These are phyloP conservation scores for Phlyctochytrium arcticum DNA, from an alignment of 192 early-diverging fungal species.

Conservation along the genomic window DNA sequence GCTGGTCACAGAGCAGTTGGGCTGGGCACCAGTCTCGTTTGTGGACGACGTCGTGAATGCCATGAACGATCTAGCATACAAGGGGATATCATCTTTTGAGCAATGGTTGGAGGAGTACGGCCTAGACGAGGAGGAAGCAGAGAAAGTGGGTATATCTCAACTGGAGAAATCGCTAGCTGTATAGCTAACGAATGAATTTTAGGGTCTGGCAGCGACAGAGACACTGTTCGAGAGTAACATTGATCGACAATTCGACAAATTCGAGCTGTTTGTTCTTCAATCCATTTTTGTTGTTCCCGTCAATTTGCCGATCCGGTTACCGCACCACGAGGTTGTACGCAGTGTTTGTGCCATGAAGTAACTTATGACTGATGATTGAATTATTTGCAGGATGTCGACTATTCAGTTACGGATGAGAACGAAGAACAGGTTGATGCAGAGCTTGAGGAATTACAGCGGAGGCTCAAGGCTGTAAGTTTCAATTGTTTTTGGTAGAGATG, in stretches of 20 bases:
- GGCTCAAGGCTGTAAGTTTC: background rate
- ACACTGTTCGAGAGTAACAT: conserved; percentile 74
- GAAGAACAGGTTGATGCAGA: conserved; percentile 22
- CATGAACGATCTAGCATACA: conserved; percentile 69
- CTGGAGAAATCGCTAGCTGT: background rate
- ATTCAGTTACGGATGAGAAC: conserved; percentile 8
- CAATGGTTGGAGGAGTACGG: conserved; percentile 62
- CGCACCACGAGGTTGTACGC: conserved; percentile 58
- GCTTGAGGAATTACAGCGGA: conserved; percentile 19
- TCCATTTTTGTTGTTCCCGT: conserved; percentile 70
- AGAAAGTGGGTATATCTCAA: conserved; percentile 20
- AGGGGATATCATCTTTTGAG: conserved; percentile 64
- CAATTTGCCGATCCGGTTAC: conserved; percentile 47
- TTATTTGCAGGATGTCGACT: conserved; percentile 24
- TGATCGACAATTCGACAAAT: conserved; percentile 79
- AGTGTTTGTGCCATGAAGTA: too few species aligned
- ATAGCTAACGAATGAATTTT: background rate
- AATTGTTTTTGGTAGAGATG: too few species aligned
- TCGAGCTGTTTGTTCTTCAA: conserved; percentile 71
- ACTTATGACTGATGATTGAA: too few species aligned
- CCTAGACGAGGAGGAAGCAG: conserved; percentile 26
- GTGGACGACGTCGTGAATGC: conserved; percentile 79
- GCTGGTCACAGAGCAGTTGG: conserved; percentile 73
- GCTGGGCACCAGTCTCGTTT: conserved; percentile 73
- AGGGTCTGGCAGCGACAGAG: conserved; percentile 71